Base-by-base conservation (phyloP, 257 asterid species). In the Anisodus tanguticus region DNA sequence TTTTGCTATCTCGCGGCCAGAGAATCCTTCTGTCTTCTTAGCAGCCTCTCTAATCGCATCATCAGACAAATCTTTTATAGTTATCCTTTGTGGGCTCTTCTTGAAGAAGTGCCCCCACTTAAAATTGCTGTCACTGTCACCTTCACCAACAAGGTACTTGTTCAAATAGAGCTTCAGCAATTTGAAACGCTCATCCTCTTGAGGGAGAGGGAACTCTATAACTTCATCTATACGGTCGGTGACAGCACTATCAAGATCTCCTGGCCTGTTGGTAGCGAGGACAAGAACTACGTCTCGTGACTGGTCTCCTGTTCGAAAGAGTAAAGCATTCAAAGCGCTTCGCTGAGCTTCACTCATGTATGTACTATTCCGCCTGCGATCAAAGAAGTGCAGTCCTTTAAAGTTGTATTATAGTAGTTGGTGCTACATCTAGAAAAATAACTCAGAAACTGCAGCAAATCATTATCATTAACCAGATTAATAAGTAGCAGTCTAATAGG, bases 331-430 rank as follows among this genome's bases (percentile, higher is more conserved):
- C 31, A 97, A 84, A 60, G 99, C 98, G 88, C 99, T 97, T 63
- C 98, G 89, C 49, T 97, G 98, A 81, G 99, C 93, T 92, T 97
- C 99, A 68, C 99, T 97, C 99, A 97, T 97, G 87, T 92, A 94
- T 8, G 86, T 93, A 92, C 95, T 97, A 70, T 97, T 97, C 79
- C 99, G 95, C 90, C 99, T 97, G 85, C 90, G 53, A 9, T 15
- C 16, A 82, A 79, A 31, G 10, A 85, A 63, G 72, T 80, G 70
- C 39, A 58, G 45, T 47, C 68, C 49, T 12, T 51, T 26, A 76
- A 76, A 22, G 6, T 76, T 53, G 43, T 51, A 76, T 13, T 31
- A 47, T 51, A 22, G 63, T 51, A 76, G 63, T 26, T 6, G 22
- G 26, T 76, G 43, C 81, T 51, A 76, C 43, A 7, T 76, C 39